phyloP scores from a whole-genome alignment of 371 early-diverging fungal genomes.

The Lichtheimia ramosa region DNA sequence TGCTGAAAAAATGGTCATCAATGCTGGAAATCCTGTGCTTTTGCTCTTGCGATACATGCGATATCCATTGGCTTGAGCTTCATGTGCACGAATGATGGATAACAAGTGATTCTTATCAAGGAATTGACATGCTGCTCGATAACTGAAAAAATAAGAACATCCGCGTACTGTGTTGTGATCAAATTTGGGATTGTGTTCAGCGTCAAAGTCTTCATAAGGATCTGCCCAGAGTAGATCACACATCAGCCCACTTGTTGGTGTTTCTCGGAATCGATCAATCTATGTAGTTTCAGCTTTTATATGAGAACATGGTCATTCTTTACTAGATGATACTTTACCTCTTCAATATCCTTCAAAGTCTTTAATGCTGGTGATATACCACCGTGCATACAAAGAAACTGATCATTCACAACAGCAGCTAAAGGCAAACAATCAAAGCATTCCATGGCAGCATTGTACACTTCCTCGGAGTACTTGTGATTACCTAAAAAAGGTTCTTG shows the following conservation, averaged over 20 bases:
- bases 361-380: constrained; percentile 95
- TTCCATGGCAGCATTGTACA: constrained; percentile 91
- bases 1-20: constrained; percentile 97
- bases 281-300: constrained; percentile 13
- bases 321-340: constrained; percentile 33
- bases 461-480: constrained; percentile 92
- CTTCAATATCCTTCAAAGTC: constrained; percentile 83
- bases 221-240: constrained; percentile 99
- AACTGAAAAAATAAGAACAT: constrained; percentile 92
- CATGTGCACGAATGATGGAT: constrained; percentile 96
- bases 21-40: constrained; percentile 91
- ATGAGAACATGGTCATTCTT: background rate
- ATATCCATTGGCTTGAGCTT: constrained; percentile 97
- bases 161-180: constrained; percentile 91
- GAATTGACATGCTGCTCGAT: constrained; percentile 89
- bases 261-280: constrained; percentile 92
- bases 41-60: constrained; percentile 94
- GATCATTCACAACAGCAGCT: constrained; percentile 94
- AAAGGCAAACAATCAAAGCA: constrained; percentile 96
- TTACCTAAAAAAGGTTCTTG: constrained; percentile 56
- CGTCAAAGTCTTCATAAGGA: constrained; percentile 93
- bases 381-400: constrained; percentile 98
- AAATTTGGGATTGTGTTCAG: constrained; percentile 78
- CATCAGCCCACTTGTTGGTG: constrained; percentile 94
- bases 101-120: constrained; percentile 90